Evolutionary conservation across 495 filamentous ascomycete genomes (phyloP).

Genomic region (Chaetomium cochliodes): DNA sequence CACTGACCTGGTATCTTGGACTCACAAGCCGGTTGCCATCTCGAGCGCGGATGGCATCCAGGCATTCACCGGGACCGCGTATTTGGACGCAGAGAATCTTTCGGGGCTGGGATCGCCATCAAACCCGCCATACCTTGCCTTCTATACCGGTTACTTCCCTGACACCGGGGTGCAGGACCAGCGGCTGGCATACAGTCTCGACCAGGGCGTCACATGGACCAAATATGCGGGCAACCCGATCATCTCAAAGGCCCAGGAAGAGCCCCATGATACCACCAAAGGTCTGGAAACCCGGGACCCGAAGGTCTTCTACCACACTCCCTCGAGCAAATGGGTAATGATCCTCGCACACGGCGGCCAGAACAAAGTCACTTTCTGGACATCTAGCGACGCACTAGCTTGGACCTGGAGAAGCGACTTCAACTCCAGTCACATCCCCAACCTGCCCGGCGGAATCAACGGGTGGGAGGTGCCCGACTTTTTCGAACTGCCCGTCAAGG

Average conservation of each 20-base stretch:
- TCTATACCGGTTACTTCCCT: slow-evolving; percentile 5
- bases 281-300: slow-evolving; percentile 8
- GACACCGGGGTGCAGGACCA: slow-evolving; percentile 4
- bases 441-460: slow-evolving; percentile 3
- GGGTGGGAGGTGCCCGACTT: slow-evolving; percentile 11
- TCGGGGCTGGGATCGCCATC: slow-evolving; percentile 5
- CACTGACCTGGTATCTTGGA: slow-evolving; percentile 6
- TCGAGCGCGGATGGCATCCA: slow-evolving; percentile 6
- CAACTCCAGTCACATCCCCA: background rate
- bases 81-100: background rate
- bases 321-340: slow-evolving; percentile 5
- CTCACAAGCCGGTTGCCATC: slow-evolving; percentile 9
- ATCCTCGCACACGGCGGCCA: slow-evolving; percentile 7
- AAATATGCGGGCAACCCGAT: slow-evolving; percentile 1
- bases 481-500: slow-evolving; percentile 2
- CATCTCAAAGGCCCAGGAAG: slow-evolving; percentile 5
- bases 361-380: slow-evolving; percentile 4
- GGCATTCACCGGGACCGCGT: slow-evolving; percentile 9
- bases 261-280: background rate
- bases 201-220: slow-evolving; percentile 8
- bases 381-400: background rate
- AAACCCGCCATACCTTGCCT: slow-evolving; percentile 9
- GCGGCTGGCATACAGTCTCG: slow-evolving; percentile 9
- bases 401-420: slow-evolving; percentile 12
- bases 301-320: slow-evolving; percentile 8